Base-by-base conservation (phyloP, 495 filamentous ascomycete genomes). In the Evansstolkia leycettana region DNA sequence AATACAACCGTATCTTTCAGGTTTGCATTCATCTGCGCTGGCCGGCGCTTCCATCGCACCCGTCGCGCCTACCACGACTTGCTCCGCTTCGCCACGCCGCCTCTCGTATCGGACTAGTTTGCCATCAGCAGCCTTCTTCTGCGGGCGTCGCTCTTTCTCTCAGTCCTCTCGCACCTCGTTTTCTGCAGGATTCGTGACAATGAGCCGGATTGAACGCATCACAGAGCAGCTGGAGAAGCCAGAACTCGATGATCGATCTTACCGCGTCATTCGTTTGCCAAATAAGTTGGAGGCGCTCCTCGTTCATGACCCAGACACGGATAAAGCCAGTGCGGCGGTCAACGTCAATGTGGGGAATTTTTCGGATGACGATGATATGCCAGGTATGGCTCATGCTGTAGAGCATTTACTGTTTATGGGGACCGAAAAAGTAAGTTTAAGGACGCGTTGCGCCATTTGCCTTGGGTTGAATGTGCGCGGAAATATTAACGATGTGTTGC, bases 371-470 rank as follows among this genome's bases (percentile, higher is more conserved):
- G 76, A 82, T 51, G 80, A 86, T 45, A 81, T 96, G 75, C 86
- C 85, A n/a, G 92, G 88, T 19, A 83, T 86, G 70, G 84, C 82
- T 8, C 88, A 94, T 61, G 84, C 83, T 1, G 81, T 94, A 27
- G 87, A 94, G 46, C 76, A 95, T 72, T 64, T 95, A 48, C 64
- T 96, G 7, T 99, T 99, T 65, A 96, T 99, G 92, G 90, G 90
- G 27, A 99, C 90, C 7, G 76, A 94, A 58, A 98, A 98, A 70
- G 80, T 83, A 57, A 38, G 58, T 51, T 33, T 30, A 34, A n/a
- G n/a, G n/a, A n/a, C n/a, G n/a, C n/a, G n/a, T n/a, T n/a, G n/a
- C n/a, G n/a, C n/a, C n/a, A n/a, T n/a, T n/a, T n/a, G n/a, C n/a
- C n/a, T n/a, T n/a, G n/a, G n/a, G n/a, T n/a, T n/a, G n/a, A n/a